Percentiles rank a stretch among this genome's conserved stretches.
Evolutionary conservation across 441 rosid species (phyloP).

Genomic region (Raphanus hybrid): DNA sequence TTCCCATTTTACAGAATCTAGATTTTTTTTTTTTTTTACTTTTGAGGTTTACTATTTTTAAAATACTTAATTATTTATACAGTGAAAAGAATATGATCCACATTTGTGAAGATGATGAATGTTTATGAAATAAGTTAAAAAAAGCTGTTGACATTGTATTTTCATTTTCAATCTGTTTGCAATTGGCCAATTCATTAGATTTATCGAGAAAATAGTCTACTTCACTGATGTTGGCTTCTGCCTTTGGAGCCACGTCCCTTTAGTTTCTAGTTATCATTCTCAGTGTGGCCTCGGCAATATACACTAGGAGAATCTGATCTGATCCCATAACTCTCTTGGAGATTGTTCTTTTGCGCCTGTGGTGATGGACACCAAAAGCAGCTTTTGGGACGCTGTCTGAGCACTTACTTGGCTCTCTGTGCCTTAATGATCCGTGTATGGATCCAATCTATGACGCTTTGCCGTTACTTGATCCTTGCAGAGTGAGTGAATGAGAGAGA

Average conservation of each 20-base stretch:
- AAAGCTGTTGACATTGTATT: neutral
- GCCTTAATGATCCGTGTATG: no score
- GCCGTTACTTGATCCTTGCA: neutral
- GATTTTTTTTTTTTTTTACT: slow-evolving; percentile 26
- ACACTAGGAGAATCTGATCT: slow-evolving; percentile 36
- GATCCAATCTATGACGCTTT: neutral
- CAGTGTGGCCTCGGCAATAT: slow-evolving; percentile 46
- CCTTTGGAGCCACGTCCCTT: slow-evolving; percentile 42
- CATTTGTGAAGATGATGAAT: slow-evolving; percentile 56
- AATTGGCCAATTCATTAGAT: neutral
- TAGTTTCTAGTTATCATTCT: slow-evolving; percentile 48
- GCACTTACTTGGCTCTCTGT: neutral
- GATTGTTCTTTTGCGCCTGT: slow-evolving; percentile 28
- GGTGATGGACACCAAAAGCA: no score
- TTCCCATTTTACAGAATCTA: slow-evolving; percentile 47
- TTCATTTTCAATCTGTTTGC: slow-evolving; percentile 6
- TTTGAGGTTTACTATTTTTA: slow-evolving; percentile 16
- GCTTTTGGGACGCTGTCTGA: neutral
- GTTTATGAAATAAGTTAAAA: slow-evolving; percentile 60
- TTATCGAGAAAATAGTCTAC: neutral
- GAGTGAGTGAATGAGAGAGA: neutral
- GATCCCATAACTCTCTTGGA: slow-evolving; percentile 23
- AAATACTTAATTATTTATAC: slow-evolving; percentile 31
- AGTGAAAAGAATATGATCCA: slow-evolving; percentile 56
- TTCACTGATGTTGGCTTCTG: slow-evolving; percentile 39